A percentile compares a stretch with the other conserved stretches of the same genome.
These are phyloP conservation scores for Colletotrichum sp. DNA, from an alignment of 2,329 filamentous ascomycete species.

Conservation along the genomic window DNA sequence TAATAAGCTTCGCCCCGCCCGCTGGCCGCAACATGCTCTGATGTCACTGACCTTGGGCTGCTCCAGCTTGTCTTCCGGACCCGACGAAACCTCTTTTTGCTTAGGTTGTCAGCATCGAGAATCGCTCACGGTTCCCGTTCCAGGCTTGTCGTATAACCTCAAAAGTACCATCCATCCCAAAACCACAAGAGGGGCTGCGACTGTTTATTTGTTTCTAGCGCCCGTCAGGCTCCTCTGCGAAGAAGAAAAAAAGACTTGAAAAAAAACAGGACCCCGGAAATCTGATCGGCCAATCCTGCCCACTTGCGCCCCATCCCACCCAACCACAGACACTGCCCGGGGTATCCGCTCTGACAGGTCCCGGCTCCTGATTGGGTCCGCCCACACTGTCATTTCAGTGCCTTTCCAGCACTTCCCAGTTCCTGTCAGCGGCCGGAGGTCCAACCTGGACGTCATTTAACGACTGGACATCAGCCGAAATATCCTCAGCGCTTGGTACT, in stretches of 20 bases:
- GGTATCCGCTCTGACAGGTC: constrained; percentile 20
- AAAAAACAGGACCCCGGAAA: constrained; percentile 19
- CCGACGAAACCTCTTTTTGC: not conserved
- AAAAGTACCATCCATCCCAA: not conserved
- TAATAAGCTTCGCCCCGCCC: constrained; percentile 20
- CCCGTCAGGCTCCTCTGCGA: not conserved
- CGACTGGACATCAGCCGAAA: constrained; percentile 18
- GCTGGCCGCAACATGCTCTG: constrained; percentile 9
- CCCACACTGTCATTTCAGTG: constrained; percentile 17
- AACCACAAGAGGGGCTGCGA: not conserved
- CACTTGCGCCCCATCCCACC: constrained; percentile 14
- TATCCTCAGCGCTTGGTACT: not conserved
- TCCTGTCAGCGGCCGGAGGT: constrained; percentile 10
- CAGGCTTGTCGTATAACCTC: not conserved
- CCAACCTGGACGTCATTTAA: constrained; percentile 21
- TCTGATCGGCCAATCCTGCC: constrained; percentile 15
- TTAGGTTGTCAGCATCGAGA: not conserved
- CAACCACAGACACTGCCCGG: constrained; percentile 19
- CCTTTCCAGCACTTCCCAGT: constrained; percentile 18
- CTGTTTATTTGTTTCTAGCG: constrained; percentile 4
- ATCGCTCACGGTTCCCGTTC: not conserved
- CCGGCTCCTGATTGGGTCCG: constrained; percentile 19
- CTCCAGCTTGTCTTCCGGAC: not conserved
- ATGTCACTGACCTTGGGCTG: constrained; percentile 14
- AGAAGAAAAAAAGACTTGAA: not conserved